These are phyloP conservation scores for Colletotrichum somersetense DNA, from an alignment of 2,329 filamentous ascomycete genomes.

Conservation along the genomic window DNA sequence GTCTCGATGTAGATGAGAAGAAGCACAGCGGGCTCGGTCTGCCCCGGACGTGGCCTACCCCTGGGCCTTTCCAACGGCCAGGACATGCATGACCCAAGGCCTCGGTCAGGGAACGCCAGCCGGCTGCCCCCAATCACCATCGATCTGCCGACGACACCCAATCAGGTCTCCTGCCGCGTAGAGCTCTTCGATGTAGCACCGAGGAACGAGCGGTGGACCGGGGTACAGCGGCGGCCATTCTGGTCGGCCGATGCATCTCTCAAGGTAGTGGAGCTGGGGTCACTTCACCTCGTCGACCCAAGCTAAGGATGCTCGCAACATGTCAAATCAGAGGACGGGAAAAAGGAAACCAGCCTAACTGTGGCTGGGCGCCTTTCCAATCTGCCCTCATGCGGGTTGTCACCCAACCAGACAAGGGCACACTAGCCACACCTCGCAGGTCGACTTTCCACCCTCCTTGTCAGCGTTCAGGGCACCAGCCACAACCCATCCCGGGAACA, in stretches of 20 bases:
- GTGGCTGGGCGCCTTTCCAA: constrained; percentile 29
- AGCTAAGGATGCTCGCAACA: constrained; percentile 9
- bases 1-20: background rate
- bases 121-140: background rate
- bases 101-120: constrained; percentile 6
- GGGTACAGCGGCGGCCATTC: constrained; percentile 11
- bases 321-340: constrained; percentile 15
- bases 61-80: background rate
- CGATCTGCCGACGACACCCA: background rate
- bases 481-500: constrained; percentile 12
- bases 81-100: background rate
- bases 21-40: background rate
- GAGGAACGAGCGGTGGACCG: constrained; percentile 28
- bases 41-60: background rate
- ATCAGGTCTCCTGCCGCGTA: background rate
- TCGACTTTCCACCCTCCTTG: constrained; percentile 2
- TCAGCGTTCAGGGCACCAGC: constrained; percentile 22
- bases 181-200: constrained; percentile 21
- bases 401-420: constrained; percentile 19
- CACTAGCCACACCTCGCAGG: constrained; percentile 31
- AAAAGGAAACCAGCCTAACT: constrained; percentile 2
- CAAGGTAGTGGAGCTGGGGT: constrained; percentile 4
- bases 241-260: constrained; percentile 3
- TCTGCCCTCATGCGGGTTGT: constrained; percentile 12
- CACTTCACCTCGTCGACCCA: constrained; percentile 11